These are phyloP conservation scores for Phaffia rhodozyma DNA, from an alignment of 1,284 basidiomycete genomes.

Conservation along the genomic window DNA sequence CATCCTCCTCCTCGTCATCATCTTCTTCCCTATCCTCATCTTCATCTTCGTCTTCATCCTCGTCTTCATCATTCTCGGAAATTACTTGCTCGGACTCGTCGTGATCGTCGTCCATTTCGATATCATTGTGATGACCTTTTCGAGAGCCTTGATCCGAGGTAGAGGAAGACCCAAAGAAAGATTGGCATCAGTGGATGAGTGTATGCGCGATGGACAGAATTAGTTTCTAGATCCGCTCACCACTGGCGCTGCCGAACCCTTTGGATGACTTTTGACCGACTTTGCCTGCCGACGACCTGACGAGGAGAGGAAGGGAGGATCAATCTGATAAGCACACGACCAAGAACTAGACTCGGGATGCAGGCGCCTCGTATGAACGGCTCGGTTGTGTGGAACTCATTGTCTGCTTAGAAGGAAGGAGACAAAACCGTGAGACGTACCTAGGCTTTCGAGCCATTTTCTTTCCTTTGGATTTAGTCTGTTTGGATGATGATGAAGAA, in stretches of 20 bases:
- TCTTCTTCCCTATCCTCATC: slow-evolving; percentile 1
- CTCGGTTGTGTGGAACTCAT: not conserved
- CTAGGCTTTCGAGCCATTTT: slow-evolving; percentile 15
- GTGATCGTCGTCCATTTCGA: slow-evolving; percentile 5
- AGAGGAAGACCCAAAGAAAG: not conserved
- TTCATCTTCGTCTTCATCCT: slow-evolving; percentile 1
- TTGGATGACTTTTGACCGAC: not conserved
- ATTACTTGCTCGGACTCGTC: too few relatives aligned
- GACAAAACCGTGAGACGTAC: not conserved
- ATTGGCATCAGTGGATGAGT: not conserved
- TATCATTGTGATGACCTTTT: slow-evolving; percentile 5
- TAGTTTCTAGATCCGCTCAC: not conserved
- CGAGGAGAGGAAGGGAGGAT: not conserved
- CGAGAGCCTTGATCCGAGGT: not conserved
- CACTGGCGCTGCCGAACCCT: not conserved
- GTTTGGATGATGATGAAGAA: not conserved
- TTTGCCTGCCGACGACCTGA: not conserved
- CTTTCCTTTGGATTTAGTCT: not conserved
- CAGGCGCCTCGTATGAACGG: too few relatives aligned
- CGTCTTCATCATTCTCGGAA: slow-evolving; percentile 1
- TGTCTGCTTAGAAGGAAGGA: too few relatives aligned
- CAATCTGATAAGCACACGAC: too few relatives aligned
- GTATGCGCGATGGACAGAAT: not conserved
- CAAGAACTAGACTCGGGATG: not conserved
- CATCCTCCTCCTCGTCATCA: not conserved